Conservation (phyloP, 306 rosid genomes). For the Cyamopsis tetragonoloba region DNA sequence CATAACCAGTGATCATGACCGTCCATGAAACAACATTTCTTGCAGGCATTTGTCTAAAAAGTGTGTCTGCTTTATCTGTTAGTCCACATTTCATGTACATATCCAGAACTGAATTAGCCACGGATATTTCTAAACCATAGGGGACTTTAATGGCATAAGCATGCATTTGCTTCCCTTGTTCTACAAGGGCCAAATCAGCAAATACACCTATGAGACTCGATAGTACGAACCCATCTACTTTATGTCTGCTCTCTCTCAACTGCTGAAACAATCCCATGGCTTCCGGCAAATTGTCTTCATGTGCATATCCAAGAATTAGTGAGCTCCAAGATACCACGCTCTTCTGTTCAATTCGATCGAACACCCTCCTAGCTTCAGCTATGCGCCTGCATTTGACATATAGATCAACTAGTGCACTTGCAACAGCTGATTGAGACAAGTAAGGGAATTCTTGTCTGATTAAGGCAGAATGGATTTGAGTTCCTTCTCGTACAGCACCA, state of each 20-base stretch:
- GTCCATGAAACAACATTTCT: constrained; percentile 67
- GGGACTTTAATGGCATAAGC: constrained; percentile 49
- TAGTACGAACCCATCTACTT: constrained; percentile 53
- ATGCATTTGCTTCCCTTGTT: constrained; percentile 69
- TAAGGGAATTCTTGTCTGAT: constrained; percentile 44
- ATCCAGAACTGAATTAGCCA: constrained; percentile 57
- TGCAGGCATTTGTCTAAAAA: constrained; percentile 36
- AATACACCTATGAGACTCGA: constrained; percentile 58
- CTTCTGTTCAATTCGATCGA: constrained; percentile 42
- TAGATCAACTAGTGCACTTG: constrained; percentile 58
- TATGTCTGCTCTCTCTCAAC: constrained; percentile 41
- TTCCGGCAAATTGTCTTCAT: constrained; percentile 44
- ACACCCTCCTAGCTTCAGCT: constrained; percentile 49
- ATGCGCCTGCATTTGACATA: constrained; percentile 47
- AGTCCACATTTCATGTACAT: constrained; percentile 70
- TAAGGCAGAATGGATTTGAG: constrained; percentile 50
- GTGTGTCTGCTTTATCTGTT: constrained; percentile 42
- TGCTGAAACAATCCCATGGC: constrained; percentile 55
- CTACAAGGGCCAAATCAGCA: constrained; percentile 56
- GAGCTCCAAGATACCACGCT: constrained; percentile 54
- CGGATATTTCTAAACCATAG: constrained; percentile 51
- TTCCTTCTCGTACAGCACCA: constrained; percentile 47
- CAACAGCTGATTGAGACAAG: constrained; percentile 34
- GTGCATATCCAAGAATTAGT: constrained; percentile 61
- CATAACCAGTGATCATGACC: constrained; percentile 64